Evolutionary conservation across 805 yeast genomes (phyloP), one percentile per base, ranked within the genome.

Genomic region (Nakazawaea populi): DNA sequence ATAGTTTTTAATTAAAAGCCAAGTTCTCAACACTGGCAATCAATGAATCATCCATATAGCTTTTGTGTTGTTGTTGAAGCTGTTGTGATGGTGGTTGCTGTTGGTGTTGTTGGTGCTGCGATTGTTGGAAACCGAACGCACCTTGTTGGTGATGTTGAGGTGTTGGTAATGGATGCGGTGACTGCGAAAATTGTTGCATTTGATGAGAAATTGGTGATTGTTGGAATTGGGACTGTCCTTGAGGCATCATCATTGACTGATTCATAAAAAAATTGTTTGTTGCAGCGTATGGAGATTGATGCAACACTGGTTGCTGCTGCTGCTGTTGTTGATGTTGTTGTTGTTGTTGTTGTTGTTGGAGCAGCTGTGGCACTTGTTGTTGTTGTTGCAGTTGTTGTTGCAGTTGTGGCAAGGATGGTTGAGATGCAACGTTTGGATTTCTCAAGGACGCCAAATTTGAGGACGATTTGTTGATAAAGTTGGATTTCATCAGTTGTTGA

Each of bases 401-500:
- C 34, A 48, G 54, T 39, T 39, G 52, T 32, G 56, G 49, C 49
- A 31, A 35, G 42, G 30, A 54, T 38, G 8, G 59, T 56, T 18
- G 58, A 54, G 4, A 60, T 61, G 5, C 60, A 56, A 4, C 59
- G 55, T 2, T 66, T 62, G 24, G 69, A 8, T 34, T 45, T 45
- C 52, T 45, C 47, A 50, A 50, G 6, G 49, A 45, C 7, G 49
- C 46, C 39, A 54, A 51, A 41, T 52, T 48, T 10, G 54, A 51
- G 8, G 54, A 45, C 10, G 52, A 50, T 28, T 47, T 39, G 54
- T 54, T 43, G 46, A 46, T 56, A 28, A 70, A 67, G 53, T 65
- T 70, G 1, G 69, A 65, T 51, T 66, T 68, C 42, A 66, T 51
- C 52, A 42, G 44, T 31, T 40, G 46, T 40, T 51, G 48, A 41